Evolutionary conservation across 352 stramenopile genomes (phyloP), one percentile per base, ranked within the genome.

Genomic region (Phytophthora crassamura): DNA sequence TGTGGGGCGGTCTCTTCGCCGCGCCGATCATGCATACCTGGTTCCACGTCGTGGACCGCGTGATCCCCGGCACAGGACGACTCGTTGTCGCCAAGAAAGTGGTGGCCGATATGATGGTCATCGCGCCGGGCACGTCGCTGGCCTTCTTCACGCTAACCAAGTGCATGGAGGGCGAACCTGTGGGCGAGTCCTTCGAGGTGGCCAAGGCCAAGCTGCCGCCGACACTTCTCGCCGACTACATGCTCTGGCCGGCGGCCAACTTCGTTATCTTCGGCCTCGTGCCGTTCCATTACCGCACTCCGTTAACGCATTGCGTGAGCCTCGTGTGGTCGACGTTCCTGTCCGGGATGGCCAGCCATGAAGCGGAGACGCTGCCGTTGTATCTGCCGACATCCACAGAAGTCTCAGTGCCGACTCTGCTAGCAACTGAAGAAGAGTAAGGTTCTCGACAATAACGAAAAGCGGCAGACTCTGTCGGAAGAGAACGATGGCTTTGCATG

Each of bases 11-110:
- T 2, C 66, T 86, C 25, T 53, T 97, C 16, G 82, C 92, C 67
- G 86, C 87, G 16, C 87, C 87, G 2, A 73, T 71, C 39, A 91
- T 90, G 67, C 86, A 97, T 64, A 93, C 82, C 57, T 97, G 94
- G 60, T 94, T 94, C 54, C 69, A 85, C 18, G 48, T 91, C 12
- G 70, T 97, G 14, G 89, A 97, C 58, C 52, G 56, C 77, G 64
- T 30, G n/a, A 61, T 75, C 33, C 40, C 43, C 8, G 56, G 55
- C 33, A 32, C 61, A 4, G 62, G 56, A 4, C 42, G 16, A 36
- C 36, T 54, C 18, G 67, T 54, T 12, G 62, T 68, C 12, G 51
- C 50, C 52, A 72, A 76, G 62, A 76, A 76, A 47, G 65, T 76
- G 55, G 46, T 61, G 39, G 42, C 68, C 41, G 67, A 75, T 51